Evolutionary conservation across 208 protist genomes (phyloP), one percentile per base, ranked within the genome.

Genomic region (Trypanosoma lewisi): DNA sequence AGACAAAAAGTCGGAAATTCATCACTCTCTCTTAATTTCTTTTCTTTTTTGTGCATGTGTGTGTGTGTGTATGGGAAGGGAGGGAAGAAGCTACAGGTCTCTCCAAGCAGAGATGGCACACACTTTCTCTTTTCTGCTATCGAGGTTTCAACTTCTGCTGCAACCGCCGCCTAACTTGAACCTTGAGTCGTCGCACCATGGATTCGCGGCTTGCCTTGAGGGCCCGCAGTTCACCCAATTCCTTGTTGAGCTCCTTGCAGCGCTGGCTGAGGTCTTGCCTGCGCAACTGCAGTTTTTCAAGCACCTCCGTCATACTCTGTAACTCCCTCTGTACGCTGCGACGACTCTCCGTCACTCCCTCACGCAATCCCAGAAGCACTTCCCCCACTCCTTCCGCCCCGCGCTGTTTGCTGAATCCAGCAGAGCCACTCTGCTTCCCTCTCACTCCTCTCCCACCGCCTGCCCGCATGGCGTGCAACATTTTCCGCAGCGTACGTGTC

Each of bases 401-500:
- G 21, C 19, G 39, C 3, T 0, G 39, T 27, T 4, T 3, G 4
- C 27, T 12, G 17, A 23, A 6, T 41, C 27, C 31, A 31, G 16
- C 14, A 41, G n/a, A n/a, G 31, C 25, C 36, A 12, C 39, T 28
- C 30, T 12, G 16, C 14, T 17, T 7, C 41, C 41, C 41, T n/a
- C n/a, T n/a, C n/a, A 36, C 44, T n/a, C 8, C 28, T 47, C 11
- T 47, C 42, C 49, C 49, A 2, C 9, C 21, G 30, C 25, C 17
- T 58, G 41, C 41, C 16, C 61, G 63, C 45, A 93, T 58, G 7
- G 76, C 56, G 0, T 81, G 70, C 17, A 89, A 42, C 69, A 82
- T 89, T 30, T 75, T 63, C 0, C 75, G 70, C n/a, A 94, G 70
- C 9, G 71, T 81, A 17, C 51, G 31, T 23, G 80, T 85, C 57